Percentiles rank a stretch among this genome's conserved stretches.
Evolutionary conservation across 2,329 filamentous ascomycete species (phyloP).

Genomic region (Zasmidium angulare): DNA sequence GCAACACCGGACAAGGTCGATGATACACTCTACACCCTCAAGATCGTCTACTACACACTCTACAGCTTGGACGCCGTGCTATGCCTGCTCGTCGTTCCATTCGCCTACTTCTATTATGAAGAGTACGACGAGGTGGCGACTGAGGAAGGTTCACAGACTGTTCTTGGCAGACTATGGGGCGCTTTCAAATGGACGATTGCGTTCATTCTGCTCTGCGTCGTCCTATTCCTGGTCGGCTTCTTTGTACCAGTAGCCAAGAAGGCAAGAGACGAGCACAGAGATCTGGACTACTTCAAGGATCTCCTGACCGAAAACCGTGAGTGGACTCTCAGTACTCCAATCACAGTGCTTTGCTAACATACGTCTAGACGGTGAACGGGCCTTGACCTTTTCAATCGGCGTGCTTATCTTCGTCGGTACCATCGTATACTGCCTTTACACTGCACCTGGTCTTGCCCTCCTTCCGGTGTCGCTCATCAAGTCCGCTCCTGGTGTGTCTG

Average conservation of each 20-base stretch:
- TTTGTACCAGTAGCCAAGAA: conserved; percentile 81
- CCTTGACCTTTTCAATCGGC: conserved; percentile 84
- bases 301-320: conserved; percentile 77
- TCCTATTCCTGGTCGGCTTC: conserved; percentile 89
- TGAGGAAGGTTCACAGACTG: conserved; percentile 73
- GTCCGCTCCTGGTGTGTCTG: conserved; percentile 81
- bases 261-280: conserved; percentile 63
- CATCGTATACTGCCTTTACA: conserved; percentile 83
- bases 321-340: conserved; percentile 29
- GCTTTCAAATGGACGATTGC: conserved; percentile 87
- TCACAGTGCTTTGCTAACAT: conserved; percentile 11
- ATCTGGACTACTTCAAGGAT: conserved; percentile 88
- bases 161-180: conserved; percentile 71
- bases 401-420: conserved; percentile 86
- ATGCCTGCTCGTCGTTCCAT: conserved; percentile 86
- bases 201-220: conserved; percentile 75
- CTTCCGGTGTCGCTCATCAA: conserved; percentile 91
- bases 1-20: conserved; percentile 79
- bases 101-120: conserved; percentile 97
- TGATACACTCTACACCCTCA: conserved; percentile 75
- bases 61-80: conserved; percentile 90
- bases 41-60: conserved; percentile 86
- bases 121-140: conserved; percentile 91
- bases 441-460: conserved; percentile 81
- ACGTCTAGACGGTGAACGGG: conserved; percentile 74